Evolutionary conservation across 306 rosid species (phyloP).

Genomic region (cucumber (Cucumis sativus)): Cucumber_9930_V3 NC_026656.2:19505501-19506000

Average conservation of each 20-base stretch:
- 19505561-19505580: neutral
- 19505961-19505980: neutral
- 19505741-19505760: neutral
- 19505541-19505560: neutral
- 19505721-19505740: neutral
- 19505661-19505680: neutral
- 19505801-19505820: neutral
- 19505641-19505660: neutral
- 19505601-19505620: neutral
- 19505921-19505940: neutral
- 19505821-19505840: neutral
- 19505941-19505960: neutral
- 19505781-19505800: slow-evolving; percentile 9
- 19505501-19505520: neutral
- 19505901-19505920: neutral
- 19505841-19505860: neutral
- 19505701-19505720: neutral
- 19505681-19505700: neutral
- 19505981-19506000: slow-evolving; percentile 35
- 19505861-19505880: neutral
- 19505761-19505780: slow-evolving; percentile 6
- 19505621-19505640: neutral
- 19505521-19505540: neutral
- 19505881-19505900: neutral
- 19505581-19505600: neutral